A percentile compares a stretch with the other conserved stretches of the same genome.
phyloP scores from a whole-genome alignment of 176 grass and related monocot species.

The Pontederia paniculata region DNA sequence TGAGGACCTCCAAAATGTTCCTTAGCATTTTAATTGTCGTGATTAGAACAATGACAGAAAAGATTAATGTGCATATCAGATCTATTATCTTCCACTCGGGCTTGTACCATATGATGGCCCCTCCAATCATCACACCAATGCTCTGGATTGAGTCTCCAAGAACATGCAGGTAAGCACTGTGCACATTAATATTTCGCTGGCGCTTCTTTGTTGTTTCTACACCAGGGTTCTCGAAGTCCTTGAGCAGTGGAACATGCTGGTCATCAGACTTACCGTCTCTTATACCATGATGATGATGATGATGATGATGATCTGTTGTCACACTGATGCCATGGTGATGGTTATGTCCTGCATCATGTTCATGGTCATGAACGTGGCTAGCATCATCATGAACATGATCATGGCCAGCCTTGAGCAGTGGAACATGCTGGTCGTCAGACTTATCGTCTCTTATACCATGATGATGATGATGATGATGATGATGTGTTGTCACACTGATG shows the following conservation, averaged over 20 bases:
- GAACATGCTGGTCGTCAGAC: no score
- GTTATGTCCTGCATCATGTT: slow-evolving; percentile 24
- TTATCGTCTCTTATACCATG: neutral
- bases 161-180: slow-evolving; percentile 89
- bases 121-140: slow-evolving; percentile 87
- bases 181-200: slow-evolving; percentile 84
- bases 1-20: slow-evolving; percentile 54
- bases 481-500: slow-evolving; percentile 37
- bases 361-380: slow-evolving; percentile 24
- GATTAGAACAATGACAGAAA: slow-evolving; percentile 74
- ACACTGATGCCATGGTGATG: slow-evolving; percentile 36
- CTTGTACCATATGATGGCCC: slow-evolving; percentile 98
- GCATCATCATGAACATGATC: slow-evolving; percentile 18
- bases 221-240: slow-evolving; percentile 29
- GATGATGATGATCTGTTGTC: slow-evolving; percentile 36
- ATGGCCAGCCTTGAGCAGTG: slow-evolving; percentile 11
- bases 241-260: slow-evolving; percentile 47
- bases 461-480: slow-evolving; percentile 19
- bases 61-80: slow-evolving; percentile 92
- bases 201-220: slow-evolving; percentile 34
- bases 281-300: slow-evolving; percentile 16
- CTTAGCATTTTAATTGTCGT: slow-evolving; percentile 84
- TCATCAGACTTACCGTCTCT: slow-evolving; percentile 25
- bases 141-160: slow-evolving; percentile 92
- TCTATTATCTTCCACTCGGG: slow-evolving; percentile 98